These are phyloP conservation scores for Globisporangium ultimum DNA, from an alignment of 352 stramenopile genomes.

Conservation along the genomic window DNA sequence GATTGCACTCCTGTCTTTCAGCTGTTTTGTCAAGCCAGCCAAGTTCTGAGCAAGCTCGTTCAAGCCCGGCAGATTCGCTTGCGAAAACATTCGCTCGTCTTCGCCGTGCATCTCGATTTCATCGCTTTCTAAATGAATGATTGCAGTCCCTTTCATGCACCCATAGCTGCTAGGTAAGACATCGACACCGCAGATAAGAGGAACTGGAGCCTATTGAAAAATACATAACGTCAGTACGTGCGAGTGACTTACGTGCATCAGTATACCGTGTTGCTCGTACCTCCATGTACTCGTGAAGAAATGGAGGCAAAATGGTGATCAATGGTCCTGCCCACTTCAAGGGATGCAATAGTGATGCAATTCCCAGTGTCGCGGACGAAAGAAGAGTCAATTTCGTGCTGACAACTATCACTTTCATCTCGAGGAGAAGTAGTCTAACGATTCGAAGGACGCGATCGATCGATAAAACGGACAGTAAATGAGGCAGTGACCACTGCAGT, in stretches of 20 bases:
- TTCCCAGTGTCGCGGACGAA: conserved; percentile 35
- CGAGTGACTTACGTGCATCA: background rate
- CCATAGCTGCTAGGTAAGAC: conserved; percentile 34
- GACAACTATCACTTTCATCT: conserved; percentile 56
- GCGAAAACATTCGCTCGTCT: conserved; percentile 18
- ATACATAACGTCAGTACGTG: background rate
- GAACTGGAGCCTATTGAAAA: conserved; percentile 35
- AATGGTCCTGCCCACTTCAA: conserved; percentile 47
- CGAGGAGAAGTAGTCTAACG: conserved; percentile 34
- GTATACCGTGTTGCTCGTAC: conserved; percentile 11
- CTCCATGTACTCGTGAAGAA: conserved; percentile 57
- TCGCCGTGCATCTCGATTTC: conserved; percentile 32
- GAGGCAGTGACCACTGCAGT: conserved; percentile 45
- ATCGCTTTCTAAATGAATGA: conserved; percentile 30
- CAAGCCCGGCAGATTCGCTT: conserved; percentile 24
- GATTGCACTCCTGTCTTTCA: background rate
- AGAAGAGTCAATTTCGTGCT: conserved; percentile 39
- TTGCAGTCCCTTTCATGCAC: conserved; percentile 29
- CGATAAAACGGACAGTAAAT: conserved; percentile 27
- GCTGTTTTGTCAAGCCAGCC: conserved; percentile 26
- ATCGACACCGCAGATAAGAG: conserved; percentile 49
- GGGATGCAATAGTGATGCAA: conserved; percentile 41
- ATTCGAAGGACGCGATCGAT: conserved; percentile 43
- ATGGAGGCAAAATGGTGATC: conserved; percentile 43
- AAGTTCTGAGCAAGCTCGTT: conserved; percentile 32